These are phyloP conservation scores for Chlamydomonas sp. DNA, from an alignment of 139 green algal species.

Conservation along the genomic window DNA sequence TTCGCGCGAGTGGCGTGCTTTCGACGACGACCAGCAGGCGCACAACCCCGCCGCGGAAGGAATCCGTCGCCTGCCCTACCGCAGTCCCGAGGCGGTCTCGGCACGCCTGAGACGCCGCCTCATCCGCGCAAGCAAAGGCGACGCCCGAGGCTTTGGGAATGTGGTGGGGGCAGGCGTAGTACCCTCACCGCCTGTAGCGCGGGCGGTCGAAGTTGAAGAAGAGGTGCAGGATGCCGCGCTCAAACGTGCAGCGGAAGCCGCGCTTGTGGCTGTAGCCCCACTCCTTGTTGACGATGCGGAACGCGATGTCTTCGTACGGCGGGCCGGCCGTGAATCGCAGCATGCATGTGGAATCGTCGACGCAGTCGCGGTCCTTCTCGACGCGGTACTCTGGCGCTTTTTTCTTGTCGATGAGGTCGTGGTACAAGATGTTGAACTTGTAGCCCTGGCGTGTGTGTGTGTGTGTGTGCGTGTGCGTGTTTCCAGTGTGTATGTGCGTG, in stretches of 20 bases:
- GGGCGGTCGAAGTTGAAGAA: conserved; percentile 97
- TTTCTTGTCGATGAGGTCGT: conserved; percentile 70
- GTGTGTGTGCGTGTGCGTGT: too few species aligned
- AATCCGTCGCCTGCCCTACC: too few species aligned
- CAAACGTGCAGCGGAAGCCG: conserved; percentile 95
- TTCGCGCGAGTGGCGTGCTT: too few species aligned
- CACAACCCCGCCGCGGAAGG: too few species aligned
- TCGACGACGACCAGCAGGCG: too few species aligned
- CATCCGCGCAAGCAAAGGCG: too few species aligned
- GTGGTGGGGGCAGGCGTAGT: too few species aligned
- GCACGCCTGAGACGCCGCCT: too few species aligned
- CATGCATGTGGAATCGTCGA: conserved; percentile 80
- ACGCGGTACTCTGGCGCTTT: conserved; percentile 53
- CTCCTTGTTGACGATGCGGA: conserved; percentile 91
- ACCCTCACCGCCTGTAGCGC: conserved; percentile 77
- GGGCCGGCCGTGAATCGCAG: conserved; percentile 89
- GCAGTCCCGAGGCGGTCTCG: too few species aligned
- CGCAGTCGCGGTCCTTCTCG: conserved; percentile 59
- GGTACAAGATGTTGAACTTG: conserved; percentile 99
- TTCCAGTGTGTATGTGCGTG: too few species aligned
- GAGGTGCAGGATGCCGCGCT: conserved; percentile 94
- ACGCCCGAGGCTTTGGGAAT: too few species aligned
- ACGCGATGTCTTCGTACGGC: conserved; percentile 86
- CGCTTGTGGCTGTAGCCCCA: conserved; percentile 89
- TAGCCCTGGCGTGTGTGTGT: too few species aligned